Base-by-base conservation (phyloP, 495 filamentous ascomycete genomes). In the Letharia lupina region DNA sequence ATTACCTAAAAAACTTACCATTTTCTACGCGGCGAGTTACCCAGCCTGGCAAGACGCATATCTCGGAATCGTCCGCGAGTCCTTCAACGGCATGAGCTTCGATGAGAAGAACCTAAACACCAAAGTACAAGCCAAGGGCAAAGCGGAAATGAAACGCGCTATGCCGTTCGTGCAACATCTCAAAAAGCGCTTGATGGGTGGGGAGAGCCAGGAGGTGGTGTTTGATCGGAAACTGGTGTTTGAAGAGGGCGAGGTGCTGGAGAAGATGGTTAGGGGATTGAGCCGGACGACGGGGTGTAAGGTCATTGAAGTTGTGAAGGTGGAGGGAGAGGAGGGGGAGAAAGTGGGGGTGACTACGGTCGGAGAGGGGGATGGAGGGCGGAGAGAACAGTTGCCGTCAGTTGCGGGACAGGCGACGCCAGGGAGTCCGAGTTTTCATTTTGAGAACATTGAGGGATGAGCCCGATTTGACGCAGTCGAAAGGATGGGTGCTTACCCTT, bases 101-200 rank as follows among this genome's bases (percentile, higher is more conserved):
- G 86, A 95, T 68, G 91, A 96, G 72, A 95, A 94, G 79, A 84
- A 83, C 63, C 78, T 97, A 28, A 90, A 84, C 70, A 83, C 83
- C 61, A 83, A 86, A 71, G 83, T 93, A 31, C 83, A 82, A 70
- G 92, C 92, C 78, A 83, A 94, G 72, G 82, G 84, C 39, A 93
- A 97, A 77, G 89, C 88, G 82, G 93, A 97, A 77, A 90, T 89
- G 83, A 98, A 98, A 84, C 91, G 93, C 77, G 93, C 91, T 37
- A 98, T 98, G 94, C 95, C 95, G 8, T 98, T 97, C 72, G 86
- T 98, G 7, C 91, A 98, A 76, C 77, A 72, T 2, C 77, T 98
- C 60, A 97, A 96, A 87, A 87, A 84, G 71, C 83, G 90, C 28
- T 81, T 98, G 35, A 75, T 88, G 56, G 74, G 73, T 31, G 84